A percentile compares a stretch with the other conserved stretches of the same genome.
Conservation (phyloP, 805 yeast species). For the Huiozyma naganishii region DNA sequence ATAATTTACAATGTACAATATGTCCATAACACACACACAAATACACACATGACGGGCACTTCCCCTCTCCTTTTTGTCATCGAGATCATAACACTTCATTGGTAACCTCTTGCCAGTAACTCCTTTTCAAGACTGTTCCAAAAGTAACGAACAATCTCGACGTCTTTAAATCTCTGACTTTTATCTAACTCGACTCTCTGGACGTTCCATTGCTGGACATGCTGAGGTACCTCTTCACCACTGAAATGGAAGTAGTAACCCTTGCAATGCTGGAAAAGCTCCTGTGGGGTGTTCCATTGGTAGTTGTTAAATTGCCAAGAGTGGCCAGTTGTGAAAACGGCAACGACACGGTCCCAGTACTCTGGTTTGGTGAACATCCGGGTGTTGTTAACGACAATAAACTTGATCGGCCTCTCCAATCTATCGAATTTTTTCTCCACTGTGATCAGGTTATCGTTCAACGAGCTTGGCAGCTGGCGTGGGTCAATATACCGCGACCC, state of each 20-base stretch:
- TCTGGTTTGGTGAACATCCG: slow-evolving; percentile 86
- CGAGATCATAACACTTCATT: slow-evolving; percentile 4
- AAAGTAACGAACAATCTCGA: slow-evolving; percentile 71
- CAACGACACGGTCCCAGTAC: slow-evolving; percentile 95
- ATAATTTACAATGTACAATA: background rate
- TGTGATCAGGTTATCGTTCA: slow-evolving; percentile 21
- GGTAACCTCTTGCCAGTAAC: slow-evolving; percentile 57
- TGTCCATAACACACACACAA: background rate
- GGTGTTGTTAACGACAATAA: slow-evolving; percentile 73
- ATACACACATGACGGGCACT: background rate
- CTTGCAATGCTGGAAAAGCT: slow-evolving; percentile 68
- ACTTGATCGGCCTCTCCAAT: slow-evolving; percentile 23
- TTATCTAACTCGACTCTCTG: slow-evolving; percentile 69
- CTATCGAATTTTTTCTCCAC: slow-evolving; percentile 26
- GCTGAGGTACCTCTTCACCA: slow-evolving; percentile 70
- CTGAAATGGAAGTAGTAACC: slow-evolving; percentile 72
- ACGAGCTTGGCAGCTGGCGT: slow-evolving; percentile 28
- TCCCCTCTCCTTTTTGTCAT: background rate
- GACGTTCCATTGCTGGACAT: slow-evolving; percentile 82
- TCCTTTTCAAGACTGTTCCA: slow-evolving; percentile 79
- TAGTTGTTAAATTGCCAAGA: slow-evolving; percentile 91
- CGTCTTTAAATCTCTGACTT: slow-evolving; percentile 74
- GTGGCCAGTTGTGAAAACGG: slow-evolving; percentile 94
- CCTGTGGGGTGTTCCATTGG: slow-evolving; percentile 70
- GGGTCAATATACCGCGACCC: slow-evolving; percentile 56